Base-by-base conservation (phyloP, 2,329 filamentous ascomycete species). In the Eutypa lata region DNA sequence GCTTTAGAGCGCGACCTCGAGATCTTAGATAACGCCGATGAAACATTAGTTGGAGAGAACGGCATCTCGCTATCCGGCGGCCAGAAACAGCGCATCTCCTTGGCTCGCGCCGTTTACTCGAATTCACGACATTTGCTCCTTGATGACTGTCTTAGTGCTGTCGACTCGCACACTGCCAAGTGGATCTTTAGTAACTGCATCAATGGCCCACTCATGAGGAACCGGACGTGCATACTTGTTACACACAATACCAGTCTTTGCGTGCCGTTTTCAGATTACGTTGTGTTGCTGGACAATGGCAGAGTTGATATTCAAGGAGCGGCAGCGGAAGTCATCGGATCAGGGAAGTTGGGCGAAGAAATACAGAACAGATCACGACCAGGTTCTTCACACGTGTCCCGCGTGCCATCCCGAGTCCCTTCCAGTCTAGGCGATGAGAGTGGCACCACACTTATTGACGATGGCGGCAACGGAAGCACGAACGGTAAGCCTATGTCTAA, bases 141-240 rank as follows among this genome's bases (percentile, higher is more conserved):
- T 48, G 94, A 99, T 65, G 94, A 99, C 70, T 96, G 95, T 58
- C 80, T 99, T 43, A 97, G 92, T 66, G 94, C 94, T 26, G 94
- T 99, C 33, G 94, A 99, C 70, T 95, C 94, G 3, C 94, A 99
- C 64, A 97, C 94, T 0, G 92, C 92, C 2, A 95, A 97, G 70
- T 97, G 95, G 87, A 97, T 99, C 60, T 97, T 97, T 73, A 89
- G 88, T 67, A 89, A 96, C 71, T 96, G 92, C 54, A 87, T 99
- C 58, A 87, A 87, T 62, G 94, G 94, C 2, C 89, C 90, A 6
- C 74, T 99, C 49, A 97, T 99, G 94, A 76, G 81, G 53, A 80
- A 86, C 65, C 86, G 94, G 42, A 97, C 94, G 26, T 97, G 94
- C 70, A 90, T 99, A 50, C 79, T 99, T 43, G 93, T 99, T 35